Evolutionary conservation across 2,329 filamentous ascomycete genomes (phyloP).

Genomic region (Alternaria brassicae): DNA sequence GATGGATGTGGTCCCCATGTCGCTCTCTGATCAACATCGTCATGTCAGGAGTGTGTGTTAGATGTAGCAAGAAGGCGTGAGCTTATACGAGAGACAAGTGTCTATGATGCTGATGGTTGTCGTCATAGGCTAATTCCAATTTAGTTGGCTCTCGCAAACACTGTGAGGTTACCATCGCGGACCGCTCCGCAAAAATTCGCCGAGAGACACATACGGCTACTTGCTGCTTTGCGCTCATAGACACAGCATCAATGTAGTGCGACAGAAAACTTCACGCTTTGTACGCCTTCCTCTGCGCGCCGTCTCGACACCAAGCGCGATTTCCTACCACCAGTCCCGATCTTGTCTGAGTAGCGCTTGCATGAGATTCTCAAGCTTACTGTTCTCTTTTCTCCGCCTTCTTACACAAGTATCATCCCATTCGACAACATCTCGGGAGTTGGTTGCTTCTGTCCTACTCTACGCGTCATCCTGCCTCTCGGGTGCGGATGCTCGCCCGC

Average conservation of each 20-base stretch:
- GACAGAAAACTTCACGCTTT: slow-evolving; percentile 21
- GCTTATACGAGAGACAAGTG: not conserved
- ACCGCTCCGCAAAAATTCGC: slow-evolving; percentile 13
- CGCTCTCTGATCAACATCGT: not conserved
- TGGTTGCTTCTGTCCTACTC: not conserved
- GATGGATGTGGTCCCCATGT: not conserved
- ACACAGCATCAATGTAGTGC: slow-evolving; percentile 18
- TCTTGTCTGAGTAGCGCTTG: not conserved
- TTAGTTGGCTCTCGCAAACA: not conserved
- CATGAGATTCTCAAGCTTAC: not conserved
- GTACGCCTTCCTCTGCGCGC: slow-evolving; percentile 20
- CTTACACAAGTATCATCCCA: not conserved
- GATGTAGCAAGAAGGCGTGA: not conserved
- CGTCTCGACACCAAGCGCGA: slow-evolving; percentile 1
- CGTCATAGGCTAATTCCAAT: slow-evolving; percentile 8
- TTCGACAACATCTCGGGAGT: not conserved
- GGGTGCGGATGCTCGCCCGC: slow-evolving; percentile 13
- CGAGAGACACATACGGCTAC: slow-evolving; percentile 11
- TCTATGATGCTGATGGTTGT: slow-evolving; percentile 1
- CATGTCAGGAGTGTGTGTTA: not conserved
- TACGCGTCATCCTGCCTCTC: slow-evolving; percentile 13
- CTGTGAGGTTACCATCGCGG: slow-evolving; percentile 7
- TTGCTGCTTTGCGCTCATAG: slow-evolving; percentile 1
- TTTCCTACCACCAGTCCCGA: not conserved
- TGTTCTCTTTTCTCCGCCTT: not conserved